Percentiles rank a stretch among this genome's conserved stretches.
These are phyloP conservation scores for Calonectria hongkongensis DNA, from an alignment of 2,329 filamentous ascomycete genomes.

Conservation along the genomic window DNA sequence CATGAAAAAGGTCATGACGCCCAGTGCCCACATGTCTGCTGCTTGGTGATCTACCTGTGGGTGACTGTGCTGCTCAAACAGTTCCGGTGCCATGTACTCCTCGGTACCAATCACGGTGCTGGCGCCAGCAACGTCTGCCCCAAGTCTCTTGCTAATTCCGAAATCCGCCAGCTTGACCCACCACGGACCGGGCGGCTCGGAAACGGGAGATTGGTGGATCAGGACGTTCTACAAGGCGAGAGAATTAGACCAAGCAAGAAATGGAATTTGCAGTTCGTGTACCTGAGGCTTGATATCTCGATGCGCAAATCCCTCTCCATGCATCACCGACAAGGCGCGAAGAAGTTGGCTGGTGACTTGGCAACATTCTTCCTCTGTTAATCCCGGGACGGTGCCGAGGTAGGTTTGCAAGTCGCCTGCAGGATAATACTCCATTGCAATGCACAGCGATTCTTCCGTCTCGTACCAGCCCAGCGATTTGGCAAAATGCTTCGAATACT, in stretches of 20 bases:
- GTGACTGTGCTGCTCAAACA: constrained; percentile 22
- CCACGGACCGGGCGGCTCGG: constrained; percentile 37
- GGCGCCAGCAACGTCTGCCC: not conserved
- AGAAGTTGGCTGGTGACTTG: constrained; percentile 48
- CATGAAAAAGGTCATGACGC: constrained; percentile 43
- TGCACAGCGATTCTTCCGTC: constrained; percentile 38
- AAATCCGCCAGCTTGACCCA: constrained; percentile 52
- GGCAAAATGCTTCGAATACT: constrained; percentile 52
- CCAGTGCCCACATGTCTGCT: constrained; percentile 52
- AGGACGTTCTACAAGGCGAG: constrained; percentile 44
- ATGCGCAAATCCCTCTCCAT: constrained; percentile 48
- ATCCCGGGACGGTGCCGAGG: constrained; percentile 25
- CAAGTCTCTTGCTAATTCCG: constrained; percentile 49
- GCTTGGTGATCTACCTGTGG: constrained; percentile 30
- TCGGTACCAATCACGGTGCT: constrained; percentile 38
- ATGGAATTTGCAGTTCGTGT: not conserved
- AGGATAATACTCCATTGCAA: constrained; percentile 54
- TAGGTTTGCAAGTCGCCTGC: constrained; percentile 48
- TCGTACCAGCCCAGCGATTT: constrained; percentile 53
- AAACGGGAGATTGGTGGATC: constrained; percentile 42
- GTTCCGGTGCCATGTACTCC: constrained; percentile 48
- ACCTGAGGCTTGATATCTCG: constrained; percentile 51
- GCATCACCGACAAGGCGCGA: constrained; percentile 48
- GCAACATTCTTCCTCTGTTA: constrained; percentile 45
- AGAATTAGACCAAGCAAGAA: not conserved